phyloP scores from a whole-genome alignment of 352 stramenopile genomes.

The Aphanomyces cochlioides region DNA sequence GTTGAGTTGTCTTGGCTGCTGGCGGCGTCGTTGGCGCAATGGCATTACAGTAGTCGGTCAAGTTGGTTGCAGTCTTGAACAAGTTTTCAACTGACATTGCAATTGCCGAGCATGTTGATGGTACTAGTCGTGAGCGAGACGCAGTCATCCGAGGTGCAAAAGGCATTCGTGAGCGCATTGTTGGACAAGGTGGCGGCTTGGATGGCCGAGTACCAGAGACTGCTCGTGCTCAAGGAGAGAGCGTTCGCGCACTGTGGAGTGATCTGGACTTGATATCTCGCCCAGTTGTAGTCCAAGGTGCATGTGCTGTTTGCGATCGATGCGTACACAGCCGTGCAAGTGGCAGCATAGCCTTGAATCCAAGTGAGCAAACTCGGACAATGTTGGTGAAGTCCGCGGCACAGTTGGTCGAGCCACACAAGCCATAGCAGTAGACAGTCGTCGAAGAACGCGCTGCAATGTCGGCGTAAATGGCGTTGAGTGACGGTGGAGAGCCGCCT shows the following conservation, averaged over 20 bases:
- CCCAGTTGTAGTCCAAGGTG: not conserved
- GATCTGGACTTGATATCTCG: not conserved
- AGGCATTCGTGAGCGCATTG: not conserved
- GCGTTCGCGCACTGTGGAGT: not conserved
- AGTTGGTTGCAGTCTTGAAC: slow-evolving; percentile 1
- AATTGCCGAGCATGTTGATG: not conserved
- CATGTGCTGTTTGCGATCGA: not conserved
- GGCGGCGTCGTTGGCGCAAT: too few species aligned
- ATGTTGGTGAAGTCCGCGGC: not conserved
- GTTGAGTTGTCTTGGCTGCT: too few species aligned
- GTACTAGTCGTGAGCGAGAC: not conserved
- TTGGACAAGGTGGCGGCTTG: not conserved
- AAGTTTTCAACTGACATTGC: not conserved
- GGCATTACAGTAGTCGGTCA: not conserved
- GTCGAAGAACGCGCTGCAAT: not conserved
- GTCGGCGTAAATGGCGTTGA: too few species aligned
- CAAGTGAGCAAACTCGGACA: not conserved
- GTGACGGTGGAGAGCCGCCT: not conserved
- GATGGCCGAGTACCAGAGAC: not conserved
- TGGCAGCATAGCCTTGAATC: too few species aligned
- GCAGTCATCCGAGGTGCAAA: not conserved
- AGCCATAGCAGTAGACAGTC: not conserved
- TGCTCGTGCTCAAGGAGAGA: not conserved
- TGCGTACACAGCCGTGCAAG: too few species aligned
- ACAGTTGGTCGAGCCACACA: slow-evolving; percentile 1